Evolutionary conservation across 139 green algal genomes (phyloP).

Genomic region (Coelastrella sp.): DNA sequence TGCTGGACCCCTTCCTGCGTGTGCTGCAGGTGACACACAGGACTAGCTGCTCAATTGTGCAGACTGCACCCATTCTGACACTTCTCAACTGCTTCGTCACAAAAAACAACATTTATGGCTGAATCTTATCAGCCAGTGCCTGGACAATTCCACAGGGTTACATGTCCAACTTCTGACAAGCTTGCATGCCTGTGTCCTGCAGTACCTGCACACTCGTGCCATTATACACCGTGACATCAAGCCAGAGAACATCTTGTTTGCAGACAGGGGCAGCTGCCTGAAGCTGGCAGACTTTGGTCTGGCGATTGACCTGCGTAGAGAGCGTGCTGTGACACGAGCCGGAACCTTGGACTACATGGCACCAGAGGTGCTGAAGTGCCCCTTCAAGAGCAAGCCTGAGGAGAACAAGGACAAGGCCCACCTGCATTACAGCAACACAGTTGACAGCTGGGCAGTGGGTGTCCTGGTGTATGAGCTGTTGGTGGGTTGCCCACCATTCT

Average conservation of each 20-base stretch:
- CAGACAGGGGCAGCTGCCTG: conserved; percentile 56
- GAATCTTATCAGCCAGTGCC: not conserved
- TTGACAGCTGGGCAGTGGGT: conserved; percentile 91
- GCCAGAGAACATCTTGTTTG: conserved; percentile 74
- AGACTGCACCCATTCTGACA: not conserved
- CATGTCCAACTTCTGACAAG: not conserved
- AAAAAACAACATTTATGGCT: not conserved
- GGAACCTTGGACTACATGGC: conserved; percentile 74
- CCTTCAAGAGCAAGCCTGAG: conserved; percentile 75
- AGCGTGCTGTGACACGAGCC: conserved; percentile 71
- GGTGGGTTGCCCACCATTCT: conserved; percentile 84
- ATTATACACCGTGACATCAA: conserved; percentile 65
- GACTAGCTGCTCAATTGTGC: not conserved
- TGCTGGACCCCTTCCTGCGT: conserved; percentile 71
- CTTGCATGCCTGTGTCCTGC: not conserved
- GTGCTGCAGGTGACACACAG: conserved; percentile 58
- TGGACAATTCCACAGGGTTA: not conserved
- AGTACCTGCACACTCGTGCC: conserved; percentile 53
- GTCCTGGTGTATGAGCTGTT: conserved; percentile 91
- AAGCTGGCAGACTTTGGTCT: conserved; percentile 80
- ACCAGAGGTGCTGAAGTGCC: conserved; percentile 70
- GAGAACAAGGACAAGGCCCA: conserved; percentile 77
- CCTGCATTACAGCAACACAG: conserved; percentile 67
- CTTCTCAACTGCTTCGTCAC: not conserved
- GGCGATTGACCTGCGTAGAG: conserved; percentile 69